Base-by-base conservation (phyloP, 352 stramenopile genomes). In the Phytopythium aichiense region DNA sequence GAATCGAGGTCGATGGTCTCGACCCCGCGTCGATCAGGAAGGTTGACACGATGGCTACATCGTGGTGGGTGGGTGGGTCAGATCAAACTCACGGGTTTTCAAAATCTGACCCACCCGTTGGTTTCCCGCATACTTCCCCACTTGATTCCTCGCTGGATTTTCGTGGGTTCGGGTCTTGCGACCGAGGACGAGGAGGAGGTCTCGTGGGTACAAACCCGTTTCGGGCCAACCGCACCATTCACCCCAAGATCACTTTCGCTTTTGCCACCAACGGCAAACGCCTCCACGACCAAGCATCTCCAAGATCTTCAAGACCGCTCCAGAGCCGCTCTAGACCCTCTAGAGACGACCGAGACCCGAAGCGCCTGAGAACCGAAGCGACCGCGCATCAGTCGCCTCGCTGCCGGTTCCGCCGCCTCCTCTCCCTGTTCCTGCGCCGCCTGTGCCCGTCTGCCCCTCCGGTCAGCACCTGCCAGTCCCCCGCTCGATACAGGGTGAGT, bases 101-200 rank as follows among this genome's bases (percentile, higher is more conserved):
- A 16, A 56, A 18, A 12, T 13, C 12, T 9, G 11, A 53, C 46
- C 46, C 46, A 53, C 46, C 46, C 46, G 25, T 15, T n/a, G 22
- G 22, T 35, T 35, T 35, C 23, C 4, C 11, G 3, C 11, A 35
- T 56, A 40, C 50, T 40, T 56, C 22, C 11, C 3, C 16, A 40
- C 51, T 56, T 56, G 51, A 56, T 56, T 56, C 30, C 1, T 43
- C 28, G n/a, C 51, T 56, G 51, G 30, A 56, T 56, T 56, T 30
- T 56, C 30, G 33, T 43, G 51, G 51, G 51, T 56, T 56, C 51
- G 51, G 51, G 51, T 56, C 51, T 56, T 1, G 4, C 20, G 48
- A 54, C 42, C 0, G 42, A 48, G 46, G 4, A 12, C 16, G 7
- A 9, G 15, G 25, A n/a, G 13, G 7, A 16, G 9, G 25, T 20